Base-by-base conservation (phyloP, 140 eudicot species). In the Cichorium intybus region DNA sequence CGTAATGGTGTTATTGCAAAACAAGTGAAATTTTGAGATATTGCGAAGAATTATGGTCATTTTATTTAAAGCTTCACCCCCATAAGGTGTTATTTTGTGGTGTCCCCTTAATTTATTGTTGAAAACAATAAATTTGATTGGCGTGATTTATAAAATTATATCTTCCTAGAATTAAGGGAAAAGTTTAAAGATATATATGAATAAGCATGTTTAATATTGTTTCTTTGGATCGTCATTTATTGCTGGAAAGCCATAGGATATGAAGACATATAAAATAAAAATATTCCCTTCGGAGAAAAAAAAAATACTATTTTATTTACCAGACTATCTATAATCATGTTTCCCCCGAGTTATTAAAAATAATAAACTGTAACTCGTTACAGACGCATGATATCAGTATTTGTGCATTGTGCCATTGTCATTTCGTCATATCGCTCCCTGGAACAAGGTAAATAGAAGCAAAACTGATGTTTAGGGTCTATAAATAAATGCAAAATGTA, bases 151-250 rank as follows among this genome's bases (percentile, higher is more conserved):
- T 62, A 26, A 35, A 51, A 62, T 54, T 15, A 24, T 53, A 37
- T 43, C 26, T 53, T 28, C 71, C 71, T 53, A 26, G 18, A 28
- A 62, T 50, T n/a, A 63, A 53, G 71, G 53, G 31, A 51, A 24
- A 51, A 14, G 21, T 46, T 28, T n/a, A 15, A 28, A 54, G 31
- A 50, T 22, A 71, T 18, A 20, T 24, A 24, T 10, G 26, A 41
- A 17, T 12, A 61, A 20, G 24, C 24, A n/a, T 51, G 15, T 61
- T 71, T 10, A 41, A 41, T 53, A 62, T 31, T 37, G 52, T 62
- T 62, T 41, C 48, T 72, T 27, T 72, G 54, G 59, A 72, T 72
- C 71, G 35, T 12, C 20, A 41, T 63, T 72, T 62, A 72, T 72
- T 43, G 71, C 71, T 29, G 71, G 41, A 43, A 63, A 72, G 64